These are phyloP conservation scores for Carex myosuroides DNA, from an alignment of 176 grass and related monocot species.

Conservation along the genomic window DNA sequence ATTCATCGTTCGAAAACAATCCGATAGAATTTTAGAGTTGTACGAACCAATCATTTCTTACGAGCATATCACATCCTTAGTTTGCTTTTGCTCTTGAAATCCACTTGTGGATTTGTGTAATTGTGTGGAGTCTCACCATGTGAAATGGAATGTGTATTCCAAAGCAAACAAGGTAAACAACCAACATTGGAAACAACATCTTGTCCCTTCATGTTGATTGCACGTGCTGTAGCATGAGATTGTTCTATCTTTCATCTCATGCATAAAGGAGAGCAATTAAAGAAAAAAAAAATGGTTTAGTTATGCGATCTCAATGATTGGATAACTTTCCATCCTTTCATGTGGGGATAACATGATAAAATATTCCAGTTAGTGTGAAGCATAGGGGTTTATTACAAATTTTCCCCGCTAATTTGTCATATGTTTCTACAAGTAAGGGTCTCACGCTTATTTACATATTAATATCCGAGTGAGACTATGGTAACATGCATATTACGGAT, in stretches of 20 bases:
- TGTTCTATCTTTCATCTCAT: constrained; percentile 5
- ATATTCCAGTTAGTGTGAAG: not conserved
- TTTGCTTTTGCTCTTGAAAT: not conserved
- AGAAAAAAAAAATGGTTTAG: not conserved
- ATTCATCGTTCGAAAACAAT: too few species aligned
- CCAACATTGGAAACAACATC: constrained; percentile 30
- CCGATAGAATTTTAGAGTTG: too few species aligned
- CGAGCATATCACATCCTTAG: too few species aligned
- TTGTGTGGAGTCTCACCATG: constrained; percentile 35
- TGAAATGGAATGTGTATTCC: constrained; percentile 29
- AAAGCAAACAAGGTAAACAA: constrained; percentile 32
- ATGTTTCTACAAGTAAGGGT: too few species aligned
- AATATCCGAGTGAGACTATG: too few species aligned
- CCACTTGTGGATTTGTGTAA: not conserved
- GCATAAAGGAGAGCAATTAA: not conserved
- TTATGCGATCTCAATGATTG: constrained; percentile 9
- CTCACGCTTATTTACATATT: too few species aligned
- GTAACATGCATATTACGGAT: too few species aligned
- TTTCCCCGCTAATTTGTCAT: not conserved
- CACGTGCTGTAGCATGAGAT: constrained; percentile 28
- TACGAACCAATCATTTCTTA: too few species aligned
- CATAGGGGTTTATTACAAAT: not conserved
- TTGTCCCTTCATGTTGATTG: constrained; percentile 42
- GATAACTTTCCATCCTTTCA: not conserved
- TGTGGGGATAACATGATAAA: not conserved